Base-by-base conservation (phyloP, 805 yeast species). In the Candida insectorum region DNA sequence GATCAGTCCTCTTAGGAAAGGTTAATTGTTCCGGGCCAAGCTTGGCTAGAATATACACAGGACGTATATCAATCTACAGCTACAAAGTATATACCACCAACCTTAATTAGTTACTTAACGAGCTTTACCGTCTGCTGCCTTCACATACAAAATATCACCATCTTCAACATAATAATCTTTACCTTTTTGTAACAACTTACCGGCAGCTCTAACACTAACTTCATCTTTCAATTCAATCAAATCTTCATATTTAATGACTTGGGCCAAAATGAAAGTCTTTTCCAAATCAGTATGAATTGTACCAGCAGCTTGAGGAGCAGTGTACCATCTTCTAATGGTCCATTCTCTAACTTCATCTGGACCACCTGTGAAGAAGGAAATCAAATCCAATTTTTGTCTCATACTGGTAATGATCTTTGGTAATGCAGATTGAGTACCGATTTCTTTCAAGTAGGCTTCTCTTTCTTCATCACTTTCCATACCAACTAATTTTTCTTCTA, bases 251-350 rank as follows among this genome's bases (percentile, higher is more conserved):
- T 87, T 89, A 54, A 87, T 87, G 45, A 93, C 84, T 60, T 87
- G 88, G 28, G 97, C 98, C 51, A 87, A 79, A 52, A 93, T 88
- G 60, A 93, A 93, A 15, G 97, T 91, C 61, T 82, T 85, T 75
- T 86, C 89, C 59, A 91, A 77, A 66, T 91, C 98, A 24, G 89
- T 85, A 63, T 93, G 98, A 52, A 91, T 91, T 28, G 93, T 95
- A 59, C 97, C 97, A 15, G 98, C 98, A 28, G 98, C 97, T 55
- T 85, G 88, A n/a, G 98, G 98, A 34, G 97, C 97, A 50, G 85
- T 81, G 29, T 91, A 84, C 49, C 94, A 94, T 48, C 73, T 70
- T 65, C 97, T 79, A 44, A 93, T 79, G 22, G 98, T 93, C 98
- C 98, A 93, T 65, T 94, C 97, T 62, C 97, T 83, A 31, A 89